Evolutionary conservation across 1,139 yeast species (phyloP), one percentile per base, ranked within the genome.

Genomic region (Yamadazyma conglobata): DNA sequence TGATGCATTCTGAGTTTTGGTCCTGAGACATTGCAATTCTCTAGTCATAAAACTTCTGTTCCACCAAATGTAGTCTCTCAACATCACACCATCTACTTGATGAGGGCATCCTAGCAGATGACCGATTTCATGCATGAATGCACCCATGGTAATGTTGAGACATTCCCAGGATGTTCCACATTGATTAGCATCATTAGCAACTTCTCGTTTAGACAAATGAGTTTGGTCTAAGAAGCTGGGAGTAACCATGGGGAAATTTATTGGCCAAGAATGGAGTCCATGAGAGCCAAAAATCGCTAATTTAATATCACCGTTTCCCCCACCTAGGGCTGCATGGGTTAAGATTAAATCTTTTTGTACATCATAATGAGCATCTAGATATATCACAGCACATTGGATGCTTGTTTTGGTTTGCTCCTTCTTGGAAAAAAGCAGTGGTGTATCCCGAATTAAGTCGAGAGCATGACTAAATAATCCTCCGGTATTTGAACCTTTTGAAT

Each of bases 291-390:
- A 89, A 11, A 91, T 87, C 1, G 95, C 97, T 37, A 91, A 59
- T 40, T 77, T 78, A 20, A 85, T 66, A 26, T 77, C 69, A 24
- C 70, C 79, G 15, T 71, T 69, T 6, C 95, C 94, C 20, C 97
- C 97, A 24, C 97, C 97, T 13, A 91, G 62, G 0, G 97, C 97
- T 3, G 97, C 97, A 60, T 91, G 97, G 2, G 89, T 87, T 29
- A 79, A 58, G 28, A 91, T 80, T 41, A 87, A 58, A 27, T 79
- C 70, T 19, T 52, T 52, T 19, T 58, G 44, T 1, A 65, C 60
- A 50, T 89, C 95, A 81, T 87, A 91, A 47, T 84, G 89, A 0
- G 94, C 71, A 56, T 91, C 98, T 39, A 88, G 54, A 44, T 80
- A 82, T 50, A 89, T 66, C 10, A 83, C 91, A 0, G 97, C 96